Percentiles rank a stretch among this genome's conserved stretches.
Evolutionary conservation across 2,329 filamentous ascomycete species (phyloP).

Genomic region (Pestalotiopsis fici): DNA sequence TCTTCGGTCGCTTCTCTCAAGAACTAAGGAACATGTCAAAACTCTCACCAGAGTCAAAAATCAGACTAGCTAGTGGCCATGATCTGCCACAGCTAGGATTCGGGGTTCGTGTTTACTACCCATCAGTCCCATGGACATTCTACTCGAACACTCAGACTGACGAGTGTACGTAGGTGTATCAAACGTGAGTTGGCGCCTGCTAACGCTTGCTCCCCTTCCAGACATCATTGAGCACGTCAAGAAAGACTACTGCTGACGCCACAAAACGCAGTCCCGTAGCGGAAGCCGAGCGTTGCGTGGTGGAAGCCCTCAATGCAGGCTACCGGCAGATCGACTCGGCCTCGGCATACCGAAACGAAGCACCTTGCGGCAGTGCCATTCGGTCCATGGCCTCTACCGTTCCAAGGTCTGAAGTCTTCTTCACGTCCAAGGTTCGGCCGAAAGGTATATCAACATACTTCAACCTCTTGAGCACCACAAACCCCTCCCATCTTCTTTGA

Average conservation of each 20-base stretch:
- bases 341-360: conserved; percentile 52
- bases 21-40: conserved; percentile 43
- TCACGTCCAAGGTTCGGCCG: conserved; percentile 58
- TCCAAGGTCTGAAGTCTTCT: conserved; percentile 51
- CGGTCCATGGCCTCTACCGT: conserved; percentile 34
- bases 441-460: conserved; percentile 15
- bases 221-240: neutral
- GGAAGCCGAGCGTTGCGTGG: conserved; percentile 39
- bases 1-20: neutral
- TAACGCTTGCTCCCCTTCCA: neutral
- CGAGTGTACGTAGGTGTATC: conserved; percentile 44
- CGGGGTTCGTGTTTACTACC: conserved; percentile 42
- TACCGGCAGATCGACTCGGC: conserved; percentile 61
- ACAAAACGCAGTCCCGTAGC: conserved; percentile 29
- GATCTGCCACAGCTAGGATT: conserved; percentile 54
- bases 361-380: conserved; percentile 46
- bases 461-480: too few species aligned
- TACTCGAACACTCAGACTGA: neutral
- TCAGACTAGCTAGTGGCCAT: conserved; percentile 57
- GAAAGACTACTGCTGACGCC: neutral
- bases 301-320: conserved; percentile 47
- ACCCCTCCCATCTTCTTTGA: too few species aligned
- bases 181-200: conserved; percentile 41
- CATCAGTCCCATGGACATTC: neutral
- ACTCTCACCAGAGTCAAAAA: conserved; percentile 45